Evolutionary conservation across 176 grass and related monocot species (phyloP).

Genomic region (Triticum timopheevii): DNA sequence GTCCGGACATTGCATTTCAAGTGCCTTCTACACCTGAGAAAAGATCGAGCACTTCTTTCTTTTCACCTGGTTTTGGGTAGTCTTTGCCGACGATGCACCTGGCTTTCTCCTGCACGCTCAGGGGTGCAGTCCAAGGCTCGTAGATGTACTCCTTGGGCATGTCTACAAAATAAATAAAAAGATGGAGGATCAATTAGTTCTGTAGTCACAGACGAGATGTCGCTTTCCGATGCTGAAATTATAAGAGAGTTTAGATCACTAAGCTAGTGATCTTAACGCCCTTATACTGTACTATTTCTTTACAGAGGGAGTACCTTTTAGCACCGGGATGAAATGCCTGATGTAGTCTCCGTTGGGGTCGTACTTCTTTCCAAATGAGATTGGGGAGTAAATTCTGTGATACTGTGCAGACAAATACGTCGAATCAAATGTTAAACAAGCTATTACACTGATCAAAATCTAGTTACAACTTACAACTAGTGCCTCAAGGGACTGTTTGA

Average conservation of each 20-base stretch:
- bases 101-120: conserved; percentile 82
- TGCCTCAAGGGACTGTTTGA: not conserved
- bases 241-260: too few species aligned
- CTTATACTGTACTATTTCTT: too few species aligned
- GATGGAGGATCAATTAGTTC: conserved; percentile 2
- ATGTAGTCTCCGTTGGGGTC: conserved; percentile 85
- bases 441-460: conserved; percentile 21
- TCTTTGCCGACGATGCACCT: conserved; percentile 83
- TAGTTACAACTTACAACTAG: not conserved
- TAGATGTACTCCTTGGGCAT: conserved; percentile 95
- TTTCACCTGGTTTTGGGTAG: conserved; percentile 82
- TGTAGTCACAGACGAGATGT: not conserved
- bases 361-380: conserved; percentile 90
- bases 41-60: not conserved
- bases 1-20: not conserved
- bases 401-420: conserved; percentile 41
- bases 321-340: conserved; percentile 74
- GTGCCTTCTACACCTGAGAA: not conserved
- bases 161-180: conserved; percentile 41
- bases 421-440: not conserved
- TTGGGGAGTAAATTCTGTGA: conserved; percentile 83
- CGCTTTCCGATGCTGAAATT: not conserved
- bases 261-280: too few species aligned
- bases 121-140: conserved; percentile 87
- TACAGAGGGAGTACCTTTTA: conserved; percentile 59